Evolutionary conservation across 768 basidiomycete species (phyloP), one percentile per base, ranked within the genome.

Genomic region (Termitomyces sp.): DNA sequence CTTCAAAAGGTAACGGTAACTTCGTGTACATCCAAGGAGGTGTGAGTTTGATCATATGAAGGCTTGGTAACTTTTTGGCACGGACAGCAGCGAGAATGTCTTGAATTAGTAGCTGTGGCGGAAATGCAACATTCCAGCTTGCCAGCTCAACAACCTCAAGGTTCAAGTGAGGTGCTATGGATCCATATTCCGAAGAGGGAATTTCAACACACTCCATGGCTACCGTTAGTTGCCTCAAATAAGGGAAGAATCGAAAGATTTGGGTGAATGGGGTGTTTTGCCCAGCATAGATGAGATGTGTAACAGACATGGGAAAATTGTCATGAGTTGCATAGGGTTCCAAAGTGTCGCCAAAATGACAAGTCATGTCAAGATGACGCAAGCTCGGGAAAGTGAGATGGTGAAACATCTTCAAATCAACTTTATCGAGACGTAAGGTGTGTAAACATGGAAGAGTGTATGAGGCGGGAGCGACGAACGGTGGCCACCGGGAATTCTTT

Each of bases 391-490:
- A 53, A 10, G 7, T 8, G 39, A 58, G 42, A 40, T n/a, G 21
- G 3, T 21, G 28, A 7, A 57, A 21, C 11, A 28, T 9, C 9
- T 23, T 8, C 28, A 46, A 7, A 25, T 46, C 17, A 12, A 54
- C 3, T 17, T 4, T 1, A 35, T 35, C 39, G 11, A 58, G 17
- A 21, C 16, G 28, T 1, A 58, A 35, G 21, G 40, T 58, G 28
- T 52, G 51, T 28, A 49, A 30, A 16, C 12, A 35, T 43, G 57
- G 57, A n/a, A 49, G n/a, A 32, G 2, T 40, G 41, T 54, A 58
- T 5, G 52, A 41, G 12, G 57, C 21, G 12, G 21, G 14, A 16
- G 46, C 52, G 9, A 35, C 9, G n/a, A 58, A 58, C 5, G 30
- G 30, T 40, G 47, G 52, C 52, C 52, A 58, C 3, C 5, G 7